Evolutionary conservation across 768 basidiomycete species (phyloP), one percentile per base, ranked within the genome.

Genomic region (Suillus subalutaceus): DNA sequence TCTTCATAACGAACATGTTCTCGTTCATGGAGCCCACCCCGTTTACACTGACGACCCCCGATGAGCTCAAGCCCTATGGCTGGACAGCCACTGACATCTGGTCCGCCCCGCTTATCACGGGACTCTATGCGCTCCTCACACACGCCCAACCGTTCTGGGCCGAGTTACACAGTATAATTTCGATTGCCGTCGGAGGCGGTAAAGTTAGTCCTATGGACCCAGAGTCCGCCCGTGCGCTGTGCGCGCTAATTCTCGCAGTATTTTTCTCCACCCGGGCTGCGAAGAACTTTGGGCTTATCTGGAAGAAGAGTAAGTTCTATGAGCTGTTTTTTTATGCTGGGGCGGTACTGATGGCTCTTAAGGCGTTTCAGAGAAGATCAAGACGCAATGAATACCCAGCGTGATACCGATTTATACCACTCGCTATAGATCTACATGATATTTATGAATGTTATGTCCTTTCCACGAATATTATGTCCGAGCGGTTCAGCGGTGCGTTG

Each of bases 101-200:
- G 94, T 87, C 87, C 76, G 93, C 95, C 10, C 89, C 93, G 8
- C 78, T 89, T 69, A 79, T 89, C 70, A 94, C 93, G 13, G 91
- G 82, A 1, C 73, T 96, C 12, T 96, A 93, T 73, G 89, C 94
- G 63, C 85, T 89, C 65, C 83, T 96, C 62, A 95, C 94, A 10
- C 93, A 95, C 68, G 89, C 92, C 2, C 94, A 96, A 74, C 91
- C 94, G 0, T 91, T 91, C 76, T 96, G 89, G 90, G 86, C 84
- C 1, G 86, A 90, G 37, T 63, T 83, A 48, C 88, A 90, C 68
- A 67, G 73, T 6, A 72, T 88, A 20, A 70, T 90, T 12, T 75
- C 82, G 12, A 79, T 82, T 7, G 70, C 84, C 63, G 78, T 87
- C 32, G 87, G 88, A 32, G 79, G 62, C 8, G 60, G 60, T 32